Conservation (phyloP, 495 filamentous ascomycete genomes). For the Lineolata rhizophorae region DNA sequence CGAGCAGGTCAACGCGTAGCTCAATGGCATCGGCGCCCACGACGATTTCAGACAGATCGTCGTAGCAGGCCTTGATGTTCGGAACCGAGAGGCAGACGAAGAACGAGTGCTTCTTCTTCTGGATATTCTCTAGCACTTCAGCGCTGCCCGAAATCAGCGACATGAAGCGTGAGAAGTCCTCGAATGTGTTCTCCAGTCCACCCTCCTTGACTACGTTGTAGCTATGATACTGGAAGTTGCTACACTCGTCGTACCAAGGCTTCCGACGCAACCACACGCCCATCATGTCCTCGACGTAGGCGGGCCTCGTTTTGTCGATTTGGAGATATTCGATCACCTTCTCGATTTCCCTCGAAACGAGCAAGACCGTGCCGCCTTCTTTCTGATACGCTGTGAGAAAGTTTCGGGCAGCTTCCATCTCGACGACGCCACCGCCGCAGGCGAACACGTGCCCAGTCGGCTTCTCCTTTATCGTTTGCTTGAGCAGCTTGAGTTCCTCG, state of each 20-base stretch:
- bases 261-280: constrained; percentile 80
- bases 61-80: constrained; percentile 36
- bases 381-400: constrained; percentile 52
- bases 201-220: constrained; percentile 38
- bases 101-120: constrained; percentile 58
- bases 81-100: constrained; percentile 84
- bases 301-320: constrained; percentile 76
- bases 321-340: constrained; percentile 78
- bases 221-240: constrained; percentile 85
- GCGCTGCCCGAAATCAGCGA: constrained; percentile 45
- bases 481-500: constrained; percentile 55
- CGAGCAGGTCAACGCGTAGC: constrained; percentile 74
- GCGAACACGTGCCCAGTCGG: constrained; percentile 66
- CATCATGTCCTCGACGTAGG: constrained; percentile 85
- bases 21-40: constrained; percentile 89
- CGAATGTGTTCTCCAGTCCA: constrained; percentile 36
- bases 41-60: constrained; percentile 45
- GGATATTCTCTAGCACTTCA: constrained; percentile 39
- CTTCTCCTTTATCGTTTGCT: constrained; percentile 48
- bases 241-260: constrained; percentile 82
- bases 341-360: constrained; percentile 72
- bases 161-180: constrained; percentile 67
- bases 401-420: constrained; percentile 62
- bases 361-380: constrained; percentile 67
- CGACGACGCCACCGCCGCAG: constrained; percentile 84